Evolutionary conservation across 768 basidiomycete genomes (phyloP).

Genomic region (Trametes punicea): DNA sequence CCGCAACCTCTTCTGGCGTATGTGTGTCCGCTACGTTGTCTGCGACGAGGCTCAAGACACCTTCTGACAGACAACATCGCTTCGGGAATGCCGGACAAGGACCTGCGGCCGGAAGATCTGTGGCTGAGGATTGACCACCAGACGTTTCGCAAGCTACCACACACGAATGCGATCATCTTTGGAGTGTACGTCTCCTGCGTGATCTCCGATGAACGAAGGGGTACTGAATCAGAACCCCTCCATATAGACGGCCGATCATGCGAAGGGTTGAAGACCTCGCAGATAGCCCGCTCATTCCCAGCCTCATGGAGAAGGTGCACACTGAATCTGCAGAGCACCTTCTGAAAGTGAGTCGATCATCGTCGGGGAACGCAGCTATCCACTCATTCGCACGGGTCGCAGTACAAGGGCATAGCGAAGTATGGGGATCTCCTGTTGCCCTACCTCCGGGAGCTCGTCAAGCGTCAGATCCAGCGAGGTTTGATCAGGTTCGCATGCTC

Average conservation of each 20-base stretch:
- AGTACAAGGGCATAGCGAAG: slow-evolving; percentile 27
- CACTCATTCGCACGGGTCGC: neutral
- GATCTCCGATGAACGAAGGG: no score
- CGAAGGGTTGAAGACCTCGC: slow-evolving; percentile 31
- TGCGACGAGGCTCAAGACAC: neutral
- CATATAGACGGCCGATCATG: slow-evolving; percentile 33
- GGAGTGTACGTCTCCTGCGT: slow-evolving; percentile 24
- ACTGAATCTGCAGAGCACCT: slow-evolving; percentile 24
- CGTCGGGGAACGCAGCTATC: neutral
- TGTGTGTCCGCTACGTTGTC: neutral
- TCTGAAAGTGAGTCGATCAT: slow-evolving; percentile 27
- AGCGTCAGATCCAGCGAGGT: slow-evolving; percentile 31
- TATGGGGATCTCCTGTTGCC: slow-evolving; percentile 31
- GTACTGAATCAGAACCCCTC: no score
- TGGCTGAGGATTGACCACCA: slow-evolving; percentile 35
- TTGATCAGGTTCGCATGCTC: slow-evolving; percentile 29
- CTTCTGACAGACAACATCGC: slow-evolving; percentile 25
- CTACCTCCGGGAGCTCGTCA: slow-evolving; percentile 31
- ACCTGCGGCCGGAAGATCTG: slow-evolving; percentile 30
- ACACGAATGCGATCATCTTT: slow-evolving; percentile 32
- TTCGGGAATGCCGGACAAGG: slow-evolving; percentile 6
- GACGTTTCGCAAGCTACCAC: slow-evolving; percentile 37
- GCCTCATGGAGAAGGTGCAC: slow-evolving; percentile 33
- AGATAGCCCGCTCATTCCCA: slow-evolving; percentile 33
- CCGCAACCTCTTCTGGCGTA: slow-evolving; percentile 29